Base-by-base conservation (phyloP, 2,329 filamentous ascomycete genomes). In the Trichoderma endophyticum region DNA sequence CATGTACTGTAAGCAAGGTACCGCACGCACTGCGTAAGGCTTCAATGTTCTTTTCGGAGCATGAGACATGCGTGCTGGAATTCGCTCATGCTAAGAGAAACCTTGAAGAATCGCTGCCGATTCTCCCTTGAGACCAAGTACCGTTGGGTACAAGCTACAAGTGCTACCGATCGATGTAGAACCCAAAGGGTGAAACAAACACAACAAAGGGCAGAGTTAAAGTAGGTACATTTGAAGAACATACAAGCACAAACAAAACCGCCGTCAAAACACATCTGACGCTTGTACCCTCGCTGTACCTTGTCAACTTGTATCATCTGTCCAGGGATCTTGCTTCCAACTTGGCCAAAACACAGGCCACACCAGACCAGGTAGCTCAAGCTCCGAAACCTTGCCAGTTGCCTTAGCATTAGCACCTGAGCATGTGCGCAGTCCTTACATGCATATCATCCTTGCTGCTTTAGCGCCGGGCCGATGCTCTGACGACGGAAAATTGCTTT, bases 361-460 rank as follows among this genome's bases (percentile, higher is more conserved):
- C 18, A 21, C n/a, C 43, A 51, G 48, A 54, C 70, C 39, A 26
- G 39, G 43, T 32, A 36, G 30, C 57, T 60, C 28, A 1, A 34
- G 28, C 57, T 34, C 57, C 7, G 18, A 28, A 18, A 67, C 51
- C 64, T 57, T 67, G 57, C 30, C 57, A 18, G 26, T 9, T 9
- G 15, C 56, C 26, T 60, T 60, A 32, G 24, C 54, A 36, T 43
- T 59, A 57, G 51, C 32, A 56, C 34, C 34, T 36, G 39, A 43
- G 39, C 39, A 43, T 43, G 39, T 67, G 54, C 65, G 34, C 39
- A 66, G 64, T 26, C 60, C 68, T 70, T 56, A 57, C 60, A 64
- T 70, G 66, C 66, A 70, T 54, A 70, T 62, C n/a, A 62, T 62
- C 66, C 66, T n/a, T 70, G 66, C 66, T 70, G 66, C 66, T 70